Evolutionary conservation across 768 basidiomycete species (phyloP), one percentile per base, ranked within the genome.

Genomic region (Termitomyces sp.): DNA sequence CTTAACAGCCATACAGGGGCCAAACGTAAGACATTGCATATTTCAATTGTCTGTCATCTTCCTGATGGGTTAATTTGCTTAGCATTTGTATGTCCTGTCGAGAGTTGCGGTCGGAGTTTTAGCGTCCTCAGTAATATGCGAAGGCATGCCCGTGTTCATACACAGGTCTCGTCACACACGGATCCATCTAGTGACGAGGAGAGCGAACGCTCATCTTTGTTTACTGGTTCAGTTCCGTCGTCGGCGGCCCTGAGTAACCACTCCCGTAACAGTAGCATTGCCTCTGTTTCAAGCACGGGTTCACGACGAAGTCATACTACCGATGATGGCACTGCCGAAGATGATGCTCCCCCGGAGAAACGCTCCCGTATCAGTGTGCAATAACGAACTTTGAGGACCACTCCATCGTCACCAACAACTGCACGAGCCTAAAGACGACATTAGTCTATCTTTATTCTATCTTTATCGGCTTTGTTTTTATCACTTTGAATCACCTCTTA

Each of bases 111-210:
- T 7, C 85, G 89, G 41, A 84, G 85, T 66, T 92, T 92, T 70
- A 90, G 88, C 64, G 90, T 91, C 47, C 82, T 91, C 65, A 91
- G 88, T 69, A 92, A 92, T 73, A 92, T 92, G 90, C 86, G 90
- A 58, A 78, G 90, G 54, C 90, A 92, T 68, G 84, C 89, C 56
- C 84, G 89, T 52, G 85, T 88, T 12, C 89, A 91, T 64, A 73
- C 70, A 25, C 66, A 69, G 35, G 61, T 45, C 36, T 55, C 55
- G 50, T 51, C 55, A 33, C 66, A 72, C 45, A 68, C 69, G 52
- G 79, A 78, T 48, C 61, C 66, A 20, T 73, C 72, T 18, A 75
- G 73, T 55, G 79, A 79, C 50, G 82, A 82, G 44, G 75, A 73
- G 32, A 75, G 72, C 56, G 77, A 77, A 25, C 54, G 43, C 42